phyloP scores from a whole-genome alignment of 1,284 basidiomycete species.

The Ceratobasidium theobromae region DNA sequence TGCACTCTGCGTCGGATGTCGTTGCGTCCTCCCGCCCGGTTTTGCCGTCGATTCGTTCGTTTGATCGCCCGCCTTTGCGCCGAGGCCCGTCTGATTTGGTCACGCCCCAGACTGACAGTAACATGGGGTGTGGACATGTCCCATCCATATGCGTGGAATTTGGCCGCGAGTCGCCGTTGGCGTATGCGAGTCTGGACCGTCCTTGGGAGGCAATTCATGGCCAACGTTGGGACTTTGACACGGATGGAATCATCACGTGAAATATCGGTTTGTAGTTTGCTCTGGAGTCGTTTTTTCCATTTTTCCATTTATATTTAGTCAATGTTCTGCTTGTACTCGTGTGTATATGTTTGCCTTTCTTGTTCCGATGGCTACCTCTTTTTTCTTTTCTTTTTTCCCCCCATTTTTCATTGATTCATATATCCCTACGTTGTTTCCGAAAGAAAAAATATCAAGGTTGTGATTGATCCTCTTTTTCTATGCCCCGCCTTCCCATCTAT shows the following conservation, averaged over 20 bases:
- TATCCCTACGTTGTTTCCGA: not conserved
- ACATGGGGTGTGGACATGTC: slow-evolving; percentile 3
- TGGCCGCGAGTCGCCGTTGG: not conserved
- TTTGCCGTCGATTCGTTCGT: not conserved
- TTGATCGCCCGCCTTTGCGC: slow-evolving; percentile 4
- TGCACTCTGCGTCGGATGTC: not conserved
- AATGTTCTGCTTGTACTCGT: too few species aligned
- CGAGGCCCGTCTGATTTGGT: not conserved
- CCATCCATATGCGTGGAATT: not conserved
- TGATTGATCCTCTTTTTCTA: not conserved
- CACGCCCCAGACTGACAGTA: slow-evolving; percentile 15
- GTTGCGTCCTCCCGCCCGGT: not conserved
- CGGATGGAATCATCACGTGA: slow-evolving; percentile 5
- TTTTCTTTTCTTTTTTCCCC: not conserved
- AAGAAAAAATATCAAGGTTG: not conserved
- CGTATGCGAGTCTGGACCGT: slow-evolving; percentile 3
- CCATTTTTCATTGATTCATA: not conserved
- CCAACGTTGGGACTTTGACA: slow-evolving; percentile 17
- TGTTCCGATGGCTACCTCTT: not conserved
- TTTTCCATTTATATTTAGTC: too few species aligned
- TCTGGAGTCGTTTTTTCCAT: not conserved
- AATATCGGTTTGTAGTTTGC: too few species aligned
- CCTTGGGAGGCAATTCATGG: not conserved
- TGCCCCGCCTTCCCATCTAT: not conserved
- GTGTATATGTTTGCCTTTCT: too few species aligned